Evolutionary conservation across 768 basidiomycete species (phyloP), one percentile per base, ranked within the genome.

Genomic region (Serendipita sp.): DNA sequence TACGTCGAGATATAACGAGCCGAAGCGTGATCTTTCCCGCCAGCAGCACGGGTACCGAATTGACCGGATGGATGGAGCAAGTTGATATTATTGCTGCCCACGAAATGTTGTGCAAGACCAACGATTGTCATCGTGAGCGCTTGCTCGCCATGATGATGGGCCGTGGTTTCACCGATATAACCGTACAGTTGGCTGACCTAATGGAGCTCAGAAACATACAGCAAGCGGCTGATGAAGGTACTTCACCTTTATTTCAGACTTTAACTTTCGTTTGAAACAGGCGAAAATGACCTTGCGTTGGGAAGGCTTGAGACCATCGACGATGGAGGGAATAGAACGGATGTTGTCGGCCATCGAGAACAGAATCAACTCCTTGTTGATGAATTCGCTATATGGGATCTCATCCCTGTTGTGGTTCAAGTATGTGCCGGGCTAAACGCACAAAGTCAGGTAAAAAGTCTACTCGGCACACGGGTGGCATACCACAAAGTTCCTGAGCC

Each of bases 301-400:
- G 72, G 93, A 94, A 44, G 96, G 95, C 74, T 99, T 99, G 64
- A 99, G 77, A 50, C 96, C 96, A 72, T 98, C 96, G 11, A 85
- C 84, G 15, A 91, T 81, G 0, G 88, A 96, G 2, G 96, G 96
- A 68, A 99, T 98, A 3, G 96, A 99, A 64, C 96, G 93, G 67
- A 96, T 82, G 70, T 98, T 98, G 71, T 99, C 96, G 3, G 96
- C 96, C 91, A 98, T 97, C 1, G 96, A 99, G 80, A 97, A 99
- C 31, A 97, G 79, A 66, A 99, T 97, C 52, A 99, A 76, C 71
- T 99, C 96, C 74, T 85, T 91, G 78, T 99, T 97, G 76, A 99
- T 95, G 72, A 99, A 99, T 70, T 99, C 94, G 0, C 87, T 81
- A 72, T 85, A 89, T 0, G 89, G 82, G 66, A 99, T 88, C 69